These are phyloP conservation scores for Yarrowia hollandica DNA, from an alignment of 805 yeast species.

Conservation along the genomic window DNA sequence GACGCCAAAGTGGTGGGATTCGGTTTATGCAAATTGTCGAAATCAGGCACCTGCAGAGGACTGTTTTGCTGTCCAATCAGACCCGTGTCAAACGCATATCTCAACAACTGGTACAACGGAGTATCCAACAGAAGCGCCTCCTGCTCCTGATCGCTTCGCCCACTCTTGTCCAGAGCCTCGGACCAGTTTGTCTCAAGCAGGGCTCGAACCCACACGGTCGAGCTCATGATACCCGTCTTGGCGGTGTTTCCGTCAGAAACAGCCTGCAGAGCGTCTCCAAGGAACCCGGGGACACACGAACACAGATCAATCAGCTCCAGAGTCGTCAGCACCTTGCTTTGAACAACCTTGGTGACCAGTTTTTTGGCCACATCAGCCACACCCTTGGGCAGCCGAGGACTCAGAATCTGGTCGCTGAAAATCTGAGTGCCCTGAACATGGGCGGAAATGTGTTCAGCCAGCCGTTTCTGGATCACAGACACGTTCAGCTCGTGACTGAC, in stretches of 20 bases:
- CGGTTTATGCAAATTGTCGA: constrained; percentile 1
- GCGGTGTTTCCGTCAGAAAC: neutral
- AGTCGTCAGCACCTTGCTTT: neutral
- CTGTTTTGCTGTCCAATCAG: constrained; percentile 6
- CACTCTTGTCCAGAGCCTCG: neutral
- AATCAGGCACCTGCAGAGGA: constrained; percentile 8
- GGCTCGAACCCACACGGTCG: constrained; percentile 7
- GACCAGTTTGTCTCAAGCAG: constrained; percentile 12
- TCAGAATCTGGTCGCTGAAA: neutral
- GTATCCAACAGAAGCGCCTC: neutral
- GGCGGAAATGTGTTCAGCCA: neutral
- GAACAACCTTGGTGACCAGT: neutral
- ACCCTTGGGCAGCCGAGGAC: neutral
- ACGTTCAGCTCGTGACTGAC: neutral
- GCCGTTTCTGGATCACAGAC: neutral
- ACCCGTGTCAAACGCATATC: neutral
- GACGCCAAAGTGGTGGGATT: neutral
- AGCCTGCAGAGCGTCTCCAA: constrained; percentile 3
- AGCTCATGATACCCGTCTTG: neutral
- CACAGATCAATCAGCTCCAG: constrained; percentile 10
- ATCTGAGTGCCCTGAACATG: neutral
- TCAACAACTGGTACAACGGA: neutral
- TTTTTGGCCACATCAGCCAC: neutral
- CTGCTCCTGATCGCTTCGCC: neutral
- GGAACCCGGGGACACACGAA: neutral